Evolutionary conservation across 2,329 filamentous ascomycete genomes (phyloP), one percentile per base, ranked within the genome.

Genomic region (Ophiostoma piceae): DNA sequence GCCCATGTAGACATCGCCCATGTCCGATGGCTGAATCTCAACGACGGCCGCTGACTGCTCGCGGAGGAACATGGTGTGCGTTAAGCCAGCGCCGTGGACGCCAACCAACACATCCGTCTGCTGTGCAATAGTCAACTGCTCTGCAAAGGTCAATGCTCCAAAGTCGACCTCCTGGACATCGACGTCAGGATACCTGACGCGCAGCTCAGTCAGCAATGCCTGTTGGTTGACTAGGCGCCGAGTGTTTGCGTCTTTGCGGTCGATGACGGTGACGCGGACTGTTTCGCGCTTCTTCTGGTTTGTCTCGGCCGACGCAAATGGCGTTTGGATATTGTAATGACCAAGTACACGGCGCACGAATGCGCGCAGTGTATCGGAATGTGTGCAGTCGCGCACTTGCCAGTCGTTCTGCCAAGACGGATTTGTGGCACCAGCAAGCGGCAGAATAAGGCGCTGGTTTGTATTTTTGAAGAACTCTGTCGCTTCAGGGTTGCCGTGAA

Each of bases 371-470:
- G 78, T 74, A 11, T 73, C 71, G 0, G 78, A 77, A 11, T 74
- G 71, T n/a, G 67, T 70, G 72, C 80, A 82, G 39, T 75, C 70
- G 26, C 75, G 74, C 6, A 75, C 68, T 5, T 75, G 73, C 77
- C 78, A 80, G 71, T 82, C 79, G n/a, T 77, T 78, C 70, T 79
- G 76, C 81, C 81, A 82, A 22, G 80, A 72, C 0, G 81, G 79
- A 71, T 80, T 82, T 73, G 76, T 78, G 26, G 75, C 78, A 62
- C 80, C 80, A 12, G 80, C 74, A 3, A 82, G 73, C 0, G 80
- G 80, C 26, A 82, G 71, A 68, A 82, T 78, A 43, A 82, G 41
- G 68, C 79, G 78, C 64, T 75, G 66, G 14, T 64, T 39, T 7
- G 51, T 72, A 22, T 41, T 22, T 29, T 66, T 68, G 47, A 75